Evolutionary conservation across 441 rosid genomes (phyloP), one percentile per base, ranked within the genome.

Genomic region (Theobroma grandiflorum): DNA sequence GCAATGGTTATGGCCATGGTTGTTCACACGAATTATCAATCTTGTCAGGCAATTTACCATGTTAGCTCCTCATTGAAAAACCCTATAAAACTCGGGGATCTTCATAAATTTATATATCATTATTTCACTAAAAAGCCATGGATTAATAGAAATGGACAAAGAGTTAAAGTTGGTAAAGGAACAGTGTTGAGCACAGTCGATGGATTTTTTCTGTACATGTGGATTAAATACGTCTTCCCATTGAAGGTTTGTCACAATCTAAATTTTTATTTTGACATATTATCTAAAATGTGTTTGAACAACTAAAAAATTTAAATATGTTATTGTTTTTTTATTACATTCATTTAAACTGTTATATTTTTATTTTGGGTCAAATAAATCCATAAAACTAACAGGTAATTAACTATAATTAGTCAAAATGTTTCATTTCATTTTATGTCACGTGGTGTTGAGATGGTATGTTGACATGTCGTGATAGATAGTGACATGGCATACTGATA

Each of bases 81-180:
- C 53, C 90, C 93, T 0, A 6, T 87, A 8, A 79, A 45, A 38
- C 77, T 81, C 62, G 53, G 74, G 0, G 62, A 3, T 26, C n/a
- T 89, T 40, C 86, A 81, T 16, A 57, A 79, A 37, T 11, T 68
- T 6, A 79, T 57, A 0, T 52, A 52, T n/a, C 37, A 22, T 11
- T 89, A 83, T 76, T 89, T 89, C 66, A 74, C 43, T 9, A 26
- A 57, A 22, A 83, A 83, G n/a, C 92, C 90, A 63, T 87, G 87
- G 85, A 76, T 67, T 6, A 71, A 84, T 59, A 77, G 80, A 70
- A 74, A 89, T 0, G 90, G 90, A 16, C 86, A 80, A 58, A 63
- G 53, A 0, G 79, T 86, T 26, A 79, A 33, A 1, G 87, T 86
- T 4, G 20, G 40, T 10, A 81, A 82, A 31, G 0, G 78, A 0